Evolutionary conservation across 2,329 filamentous ascomycete genomes (phyloP), one percentile per base, ranked within the genome.

Genomic region (Salinomyces thailandicus): DNA sequence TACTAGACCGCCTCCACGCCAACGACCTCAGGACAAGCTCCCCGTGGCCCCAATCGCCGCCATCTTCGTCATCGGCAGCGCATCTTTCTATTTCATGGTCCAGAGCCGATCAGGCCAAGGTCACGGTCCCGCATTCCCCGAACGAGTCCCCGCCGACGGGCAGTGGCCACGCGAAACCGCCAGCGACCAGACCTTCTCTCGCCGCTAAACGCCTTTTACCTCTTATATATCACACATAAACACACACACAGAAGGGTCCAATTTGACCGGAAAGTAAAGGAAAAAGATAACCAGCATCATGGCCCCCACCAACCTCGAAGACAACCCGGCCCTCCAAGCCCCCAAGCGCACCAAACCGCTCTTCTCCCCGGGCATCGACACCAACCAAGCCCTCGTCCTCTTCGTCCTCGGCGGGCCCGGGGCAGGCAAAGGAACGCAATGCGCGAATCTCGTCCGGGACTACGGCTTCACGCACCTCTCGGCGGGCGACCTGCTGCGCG

Each of bases 371-470:
- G 53, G 55, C 36, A 55, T 52, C 12, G 41, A 35, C 18, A 32
- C 41, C 4, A 35, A 75, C 38, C 71, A 86, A 41, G 84, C 93
- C 19, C 91, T 85, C n/a, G 87, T 96, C 41, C 68, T 98, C 62
- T 96, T 94, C 68, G 85, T 96, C 45, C 85, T 98, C 43, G 89
- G 89, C 61, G 91, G 91, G 2, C 91, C 91, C 11, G 91, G 91
- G 47, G 85, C 87, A 45, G 91, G 91, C 53, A 98, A 98, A 62
- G 91, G 91, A 53, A 98, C 91, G 2, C 89, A 98, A 64, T 96
- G 89, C 69, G 75, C 77, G 49, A 83, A 84, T 47, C 79, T 98
- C 20, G 89, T 95, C 34, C 68, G 75, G 31, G 77, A 91, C 62
- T 93, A 93, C 62, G 79, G 80, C 59, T 96, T 96, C 76, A 81